These are phyloP conservation scores for Thielaviopsis ethacetica DNA, from an alignment of 2,329 filamentous ascomycete species.

Conservation along the genomic window DNA sequence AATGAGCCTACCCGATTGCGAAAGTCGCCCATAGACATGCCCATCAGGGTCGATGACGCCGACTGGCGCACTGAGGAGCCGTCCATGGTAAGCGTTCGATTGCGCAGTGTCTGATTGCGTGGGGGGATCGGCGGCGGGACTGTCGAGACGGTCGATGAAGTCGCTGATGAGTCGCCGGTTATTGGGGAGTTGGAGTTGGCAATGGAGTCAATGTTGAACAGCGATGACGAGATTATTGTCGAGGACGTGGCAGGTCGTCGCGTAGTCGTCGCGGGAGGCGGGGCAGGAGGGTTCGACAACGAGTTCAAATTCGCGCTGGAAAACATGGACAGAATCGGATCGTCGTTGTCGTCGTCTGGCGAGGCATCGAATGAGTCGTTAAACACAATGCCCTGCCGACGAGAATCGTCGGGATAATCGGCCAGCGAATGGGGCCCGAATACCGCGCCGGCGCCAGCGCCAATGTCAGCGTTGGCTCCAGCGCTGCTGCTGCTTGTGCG, in stretches of 20 bases:
- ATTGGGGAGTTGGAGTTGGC: neutral
- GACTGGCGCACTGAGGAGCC: constrained; percentile 28
- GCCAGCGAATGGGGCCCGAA: neutral
- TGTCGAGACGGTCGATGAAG: neutral
- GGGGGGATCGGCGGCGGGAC: constrained; percentile 10
- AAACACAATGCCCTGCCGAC: constrained; percentile 45
- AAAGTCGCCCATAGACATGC: constrained; percentile 26
- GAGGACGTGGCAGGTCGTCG: neutral
- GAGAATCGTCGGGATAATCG: constrained; percentile 22
- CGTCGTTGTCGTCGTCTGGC: constrained; percentile 25
- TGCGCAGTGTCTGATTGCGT: constrained; percentile 21
- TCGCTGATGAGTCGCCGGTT: neutral
- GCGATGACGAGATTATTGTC: neutral
- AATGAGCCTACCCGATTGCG: constrained; percentile 56
- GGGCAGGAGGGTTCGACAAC: constrained; percentile 20
- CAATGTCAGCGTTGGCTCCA: neutral
- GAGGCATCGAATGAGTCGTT: constrained; percentile 37
- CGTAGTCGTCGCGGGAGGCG: neutral
- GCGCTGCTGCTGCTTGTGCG: neutral
- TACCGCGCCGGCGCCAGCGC: neutral
- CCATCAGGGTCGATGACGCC: constrained; percentile 24
- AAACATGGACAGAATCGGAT: neutral
- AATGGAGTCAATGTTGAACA: neutral
- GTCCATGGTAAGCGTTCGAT: constrained; percentile 43
- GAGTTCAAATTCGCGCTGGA: neutral